Conservation (phyloP, 2,329 filamentous ascomycete species). For the Aspergillus sp. region DNA sequence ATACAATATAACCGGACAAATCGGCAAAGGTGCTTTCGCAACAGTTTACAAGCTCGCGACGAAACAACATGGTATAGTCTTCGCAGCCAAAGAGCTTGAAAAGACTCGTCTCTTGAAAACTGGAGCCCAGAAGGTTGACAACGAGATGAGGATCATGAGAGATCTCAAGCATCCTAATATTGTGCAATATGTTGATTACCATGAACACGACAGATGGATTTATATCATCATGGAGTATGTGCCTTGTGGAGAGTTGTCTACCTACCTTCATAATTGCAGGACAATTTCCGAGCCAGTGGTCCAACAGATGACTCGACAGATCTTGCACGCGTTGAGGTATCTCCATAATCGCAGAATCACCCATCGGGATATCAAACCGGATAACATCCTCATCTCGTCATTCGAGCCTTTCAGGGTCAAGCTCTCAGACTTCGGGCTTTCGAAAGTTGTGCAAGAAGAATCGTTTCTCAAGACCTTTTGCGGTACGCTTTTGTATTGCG, state of each 20-base stretch:
- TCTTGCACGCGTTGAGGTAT: conserved; percentile 77
- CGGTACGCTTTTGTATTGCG: conserved; percentile 90
- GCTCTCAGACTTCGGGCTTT: conserved; percentile 91
- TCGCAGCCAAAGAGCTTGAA: conserved; percentile 90
- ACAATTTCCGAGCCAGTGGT: conserved; percentile 61
- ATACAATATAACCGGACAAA: conserved; percentile 74
- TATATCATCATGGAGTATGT: conserved; percentile 98
- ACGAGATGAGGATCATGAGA: conserved; percentile 95
- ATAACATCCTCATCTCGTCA: conserved; percentile 84
- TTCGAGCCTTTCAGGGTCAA: conserved; percentile 73
- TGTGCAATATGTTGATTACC: conserved; percentile 82
- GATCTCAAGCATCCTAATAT: conserved; percentile 78
- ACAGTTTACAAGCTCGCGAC: conserved; percentile 85
- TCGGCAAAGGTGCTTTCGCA: conserved; percentile 93
- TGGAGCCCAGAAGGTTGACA: conserved; percentile 83
- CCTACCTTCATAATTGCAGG: conserved; percentile 57
- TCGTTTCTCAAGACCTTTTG: conserved; percentile 96
- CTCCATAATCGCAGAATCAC: conserved; percentile 84
- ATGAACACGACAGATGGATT: conserved; percentile 71
- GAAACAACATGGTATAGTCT: conserved; percentile 74
- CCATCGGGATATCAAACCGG: conserved; percentile 96
- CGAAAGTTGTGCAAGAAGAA: conserved; percentile 86
- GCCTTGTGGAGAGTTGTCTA: conserved; percentile 72
- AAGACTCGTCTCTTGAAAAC: conserved; percentile 92
- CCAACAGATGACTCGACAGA: conserved; percentile 60